phyloP scores from a whole-genome alignment of 2,329 filamentous ascomycete genomes.

The Microdochium paspali region DNA sequence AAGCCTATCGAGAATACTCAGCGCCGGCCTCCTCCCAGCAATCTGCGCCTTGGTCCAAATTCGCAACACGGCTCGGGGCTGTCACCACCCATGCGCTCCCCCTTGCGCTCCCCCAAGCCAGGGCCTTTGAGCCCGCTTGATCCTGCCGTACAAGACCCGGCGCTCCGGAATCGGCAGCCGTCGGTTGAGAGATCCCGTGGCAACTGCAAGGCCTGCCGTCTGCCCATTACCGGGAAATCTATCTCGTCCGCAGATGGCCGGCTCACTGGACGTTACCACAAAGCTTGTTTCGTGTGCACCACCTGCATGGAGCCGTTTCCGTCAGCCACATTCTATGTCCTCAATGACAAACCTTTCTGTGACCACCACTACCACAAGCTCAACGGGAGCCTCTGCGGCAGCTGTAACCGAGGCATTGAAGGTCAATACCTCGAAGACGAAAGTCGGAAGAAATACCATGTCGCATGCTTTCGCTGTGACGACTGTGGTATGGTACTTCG shows the following conservation, averaged over 20 bases:
- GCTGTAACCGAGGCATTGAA: conserved; percentile 80
- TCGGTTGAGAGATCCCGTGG: conserved; percentile 47
- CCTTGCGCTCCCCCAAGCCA: not conserved
- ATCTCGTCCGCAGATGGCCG: conserved; percentile 89
- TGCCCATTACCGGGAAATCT: conserved; percentile 78
- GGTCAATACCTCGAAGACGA: conserved; percentile 88
- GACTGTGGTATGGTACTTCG: conserved; percentile 66
- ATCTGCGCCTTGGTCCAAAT: not conserved
- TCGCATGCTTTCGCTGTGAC: conserved; percentile 74
- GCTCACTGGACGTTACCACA: conserved; percentile 88
- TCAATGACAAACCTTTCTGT: conserved; percentile 81
- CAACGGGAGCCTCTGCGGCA: conserved; percentile 76
- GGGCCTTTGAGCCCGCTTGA: not conserved
- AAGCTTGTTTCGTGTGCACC: conserved; percentile 85
- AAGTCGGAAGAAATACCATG: conserved; percentile 69
- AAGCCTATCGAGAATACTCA: conserved; percentile 20
- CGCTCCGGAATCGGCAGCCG: conserved; percentile 24
- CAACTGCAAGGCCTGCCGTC: conserved; percentile 72
- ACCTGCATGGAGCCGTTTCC: conserved; percentile 75
- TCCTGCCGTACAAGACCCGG: not conserved
- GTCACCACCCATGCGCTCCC: not conserved
- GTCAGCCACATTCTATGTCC: conserved; percentile 87
- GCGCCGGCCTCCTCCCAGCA: not conserved
- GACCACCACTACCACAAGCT: conserved; percentile 86
- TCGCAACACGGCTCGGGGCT: not conserved